These are phyloP conservation scores for Xylaria cubensis DNA, from an alignment of 495 filamentous ascomycete genomes.

Conservation along the genomic window DNA sequence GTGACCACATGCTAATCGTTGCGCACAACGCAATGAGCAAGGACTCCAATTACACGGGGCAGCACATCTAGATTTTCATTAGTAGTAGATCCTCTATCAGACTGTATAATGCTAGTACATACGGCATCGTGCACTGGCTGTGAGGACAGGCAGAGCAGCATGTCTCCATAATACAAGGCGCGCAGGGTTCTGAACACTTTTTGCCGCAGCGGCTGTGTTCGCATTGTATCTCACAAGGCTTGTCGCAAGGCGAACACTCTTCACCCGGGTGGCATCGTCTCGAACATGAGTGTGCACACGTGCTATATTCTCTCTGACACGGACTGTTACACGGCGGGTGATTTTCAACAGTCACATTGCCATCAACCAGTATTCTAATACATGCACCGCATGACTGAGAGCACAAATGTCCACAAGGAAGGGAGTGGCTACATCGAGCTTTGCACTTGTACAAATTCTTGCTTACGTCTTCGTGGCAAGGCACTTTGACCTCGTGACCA, in stretches of 20 bases:
- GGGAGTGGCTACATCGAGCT: not conserved
- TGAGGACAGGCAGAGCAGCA: slow-evolving; percentile 66
- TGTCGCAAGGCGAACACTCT: slow-evolving; percentile 60
- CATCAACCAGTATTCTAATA: not conserved
- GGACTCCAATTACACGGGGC: slow-evolving; percentile 71
- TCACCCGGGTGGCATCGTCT: slow-evolving; percentile 58
- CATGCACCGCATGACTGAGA: not conserved
- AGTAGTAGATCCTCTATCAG: not conserved
- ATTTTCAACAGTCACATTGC: slow-evolving; percentile 5
- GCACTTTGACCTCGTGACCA: not conserved
- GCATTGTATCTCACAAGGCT: slow-evolving; percentile 64
- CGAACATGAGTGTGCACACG: slow-evolving; percentile 45
- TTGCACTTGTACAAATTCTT: slow-evolving; percentile 1
- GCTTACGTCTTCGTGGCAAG: slow-evolving; percentile 1
- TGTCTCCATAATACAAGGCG: slow-evolving; percentile 62
- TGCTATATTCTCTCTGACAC: slow-evolving; percentile 9
- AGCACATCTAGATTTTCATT: slow-evolving; percentile 52
- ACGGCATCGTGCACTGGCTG: slow-evolving; percentile 62
- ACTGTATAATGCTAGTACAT: slow-evolving; percentile 7
- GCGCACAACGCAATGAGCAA: slow-evolving; percentile 64
- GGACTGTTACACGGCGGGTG: not conserved
- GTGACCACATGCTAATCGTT: slow-evolving; percentile 63
- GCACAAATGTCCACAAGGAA: slow-evolving; percentile 10
- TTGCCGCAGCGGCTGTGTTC: slow-evolving; percentile 63
- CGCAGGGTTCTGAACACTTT: slow-evolving; percentile 65